Evolutionary conservation across 2,329 filamentous ascomycete species (phyloP).

Genomic region (Botryosphaeria dothidea): DNA sequence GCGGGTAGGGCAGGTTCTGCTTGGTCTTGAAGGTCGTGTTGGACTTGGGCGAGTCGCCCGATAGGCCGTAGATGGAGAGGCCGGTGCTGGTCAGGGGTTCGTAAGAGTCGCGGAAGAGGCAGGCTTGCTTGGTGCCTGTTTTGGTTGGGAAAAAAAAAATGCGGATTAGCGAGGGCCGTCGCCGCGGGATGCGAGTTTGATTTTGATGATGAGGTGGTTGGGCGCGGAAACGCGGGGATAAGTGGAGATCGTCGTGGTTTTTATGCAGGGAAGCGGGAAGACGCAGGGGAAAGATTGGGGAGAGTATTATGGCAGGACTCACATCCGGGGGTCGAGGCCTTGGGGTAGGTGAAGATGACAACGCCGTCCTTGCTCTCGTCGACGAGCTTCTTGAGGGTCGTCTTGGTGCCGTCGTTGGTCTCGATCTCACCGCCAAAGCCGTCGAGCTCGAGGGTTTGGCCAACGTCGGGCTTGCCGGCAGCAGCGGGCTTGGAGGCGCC

Average conservation of each 20-base stretch:
- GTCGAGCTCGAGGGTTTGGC: slow-evolving; percentile 55
- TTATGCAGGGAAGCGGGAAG: background rate
- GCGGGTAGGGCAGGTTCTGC: slow-evolving; percentile 82
- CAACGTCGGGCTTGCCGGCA: slow-evolving; percentile 40
- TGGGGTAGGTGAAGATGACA: slow-evolving; percentile 93
- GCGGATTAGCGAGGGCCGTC: no score
- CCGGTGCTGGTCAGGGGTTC: slow-evolving; percentile 73
- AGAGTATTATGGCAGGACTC: slow-evolving; percentile 45
- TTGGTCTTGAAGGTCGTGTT: slow-evolving; percentile 93
- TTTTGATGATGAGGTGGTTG: slow-evolving; percentile 59
- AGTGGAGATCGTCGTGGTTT: background rate
- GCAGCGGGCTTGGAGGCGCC: slow-evolving; percentile 30
- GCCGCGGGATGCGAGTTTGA: no score
- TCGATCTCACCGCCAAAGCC: slow-evolving; percentile 70
- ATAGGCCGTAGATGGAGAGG: slow-evolving; percentile 86
- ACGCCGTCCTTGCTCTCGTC: slow-evolving; percentile 83
- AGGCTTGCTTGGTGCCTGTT: slow-evolving; percentile 92
- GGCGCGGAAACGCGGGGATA: background rate
- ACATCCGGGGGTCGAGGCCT: slow-evolving; percentile 93
- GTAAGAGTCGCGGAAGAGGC: slow-evolving; percentile 88
- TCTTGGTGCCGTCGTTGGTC: slow-evolving; percentile 80
- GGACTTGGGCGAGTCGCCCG: slow-evolving; percentile 81
- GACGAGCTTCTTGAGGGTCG: slow-evolving; percentile 76
- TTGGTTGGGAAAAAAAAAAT: no score
- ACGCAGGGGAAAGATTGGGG: slow-evolving; percentile 14